phyloP scores from a whole-genome alignment of 148 eudicot genomes.

The Mesembryanthemum crystallinum region DNA sequence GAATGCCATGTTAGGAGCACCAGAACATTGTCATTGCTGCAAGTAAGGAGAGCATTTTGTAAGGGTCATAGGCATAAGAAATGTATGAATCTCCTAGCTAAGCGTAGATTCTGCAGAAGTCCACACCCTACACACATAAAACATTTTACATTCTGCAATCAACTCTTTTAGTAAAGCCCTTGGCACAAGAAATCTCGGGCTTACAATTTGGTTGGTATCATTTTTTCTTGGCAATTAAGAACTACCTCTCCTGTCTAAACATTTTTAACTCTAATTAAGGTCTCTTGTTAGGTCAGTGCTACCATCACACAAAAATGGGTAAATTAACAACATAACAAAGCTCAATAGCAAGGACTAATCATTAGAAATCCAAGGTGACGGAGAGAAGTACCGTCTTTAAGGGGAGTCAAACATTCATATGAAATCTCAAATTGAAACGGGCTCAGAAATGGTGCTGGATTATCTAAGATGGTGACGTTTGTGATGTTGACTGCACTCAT shows the following conservation, averaged over 20 bases:
- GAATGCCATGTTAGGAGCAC: neutral
- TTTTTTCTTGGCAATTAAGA: neutral
- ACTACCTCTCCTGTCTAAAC: neutral
- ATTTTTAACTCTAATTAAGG: neutral
- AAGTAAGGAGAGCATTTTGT: neutral
- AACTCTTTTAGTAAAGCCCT: neutral
- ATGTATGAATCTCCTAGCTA: neutral
- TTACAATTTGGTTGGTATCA: neutral
- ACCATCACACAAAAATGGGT: neutral
- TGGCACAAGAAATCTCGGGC: neutral
- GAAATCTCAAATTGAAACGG: slow-evolving; percentile 37
- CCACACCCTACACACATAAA: neutral
- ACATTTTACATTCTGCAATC: neutral
- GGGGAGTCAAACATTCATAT: slow-evolving; percentile 28
- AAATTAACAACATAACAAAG: neutral
- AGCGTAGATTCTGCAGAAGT: neutral
- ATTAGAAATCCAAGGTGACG: neutral
- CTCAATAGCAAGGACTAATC: neutral
- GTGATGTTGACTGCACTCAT: slow-evolving; percentile 35
- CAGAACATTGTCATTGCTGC: neutral
- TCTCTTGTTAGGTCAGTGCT: neutral
- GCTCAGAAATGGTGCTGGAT: slow-evolving; percentile 31
- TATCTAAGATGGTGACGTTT: slow-evolving; percentile 35
- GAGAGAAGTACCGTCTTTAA: slow-evolving; percentile 29
- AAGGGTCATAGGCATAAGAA: neutral